These are phyloP conservation scores for Coniochaeta pulveracea DNA, from an alignment of 2,329 filamentous ascomycete species.

Conservation along the genomic window DNA sequence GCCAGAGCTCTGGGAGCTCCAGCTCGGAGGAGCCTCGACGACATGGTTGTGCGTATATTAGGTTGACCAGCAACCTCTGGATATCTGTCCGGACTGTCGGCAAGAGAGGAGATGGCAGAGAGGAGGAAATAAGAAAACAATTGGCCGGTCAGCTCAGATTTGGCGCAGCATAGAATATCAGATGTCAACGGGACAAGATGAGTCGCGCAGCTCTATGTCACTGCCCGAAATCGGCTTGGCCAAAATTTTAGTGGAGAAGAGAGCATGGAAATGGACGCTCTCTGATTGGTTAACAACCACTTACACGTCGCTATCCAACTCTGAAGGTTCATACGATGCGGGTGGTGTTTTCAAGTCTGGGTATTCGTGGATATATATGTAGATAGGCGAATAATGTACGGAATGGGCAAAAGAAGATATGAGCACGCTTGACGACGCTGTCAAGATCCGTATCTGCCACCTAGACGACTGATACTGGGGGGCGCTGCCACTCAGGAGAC, in stretches of 20 bases:
- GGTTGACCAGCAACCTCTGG: not conserved
- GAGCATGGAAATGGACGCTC: constrained; percentile 16
- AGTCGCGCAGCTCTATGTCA: too few relatives aligned
- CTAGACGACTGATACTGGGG: not conserved
- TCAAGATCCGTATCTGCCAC: not conserved
- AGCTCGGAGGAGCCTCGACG: constrained; percentile 13
- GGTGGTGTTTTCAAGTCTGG: not conserved
- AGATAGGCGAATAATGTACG: not conserved
- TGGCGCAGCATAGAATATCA: not conserved
- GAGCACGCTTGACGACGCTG: not conserved
- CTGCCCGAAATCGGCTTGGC: constrained; percentile 20
- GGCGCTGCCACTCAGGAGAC: not conserved
- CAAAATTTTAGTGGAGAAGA: constrained; percentile 14
- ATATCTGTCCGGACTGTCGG: not conserved
- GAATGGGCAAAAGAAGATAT: not conserved
- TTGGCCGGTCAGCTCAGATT: not conserved
- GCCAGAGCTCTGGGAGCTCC: constrained; percentile 16
- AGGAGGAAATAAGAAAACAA: not conserved
- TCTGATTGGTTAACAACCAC: constrained; percentile 14
- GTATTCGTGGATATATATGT: not conserved
- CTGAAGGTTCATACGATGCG: not conserved
- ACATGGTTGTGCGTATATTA: constrained; percentile 10
- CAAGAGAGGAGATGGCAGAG: constrained; percentile 2
- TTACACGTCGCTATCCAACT: not conserved
- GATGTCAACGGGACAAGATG: constrained; percentile 8